These are phyloP conservation scores for Lipomyces spencermartinsiae DNA, from an alignment of 805 yeast species.

Conservation along the genomic window DNA sequence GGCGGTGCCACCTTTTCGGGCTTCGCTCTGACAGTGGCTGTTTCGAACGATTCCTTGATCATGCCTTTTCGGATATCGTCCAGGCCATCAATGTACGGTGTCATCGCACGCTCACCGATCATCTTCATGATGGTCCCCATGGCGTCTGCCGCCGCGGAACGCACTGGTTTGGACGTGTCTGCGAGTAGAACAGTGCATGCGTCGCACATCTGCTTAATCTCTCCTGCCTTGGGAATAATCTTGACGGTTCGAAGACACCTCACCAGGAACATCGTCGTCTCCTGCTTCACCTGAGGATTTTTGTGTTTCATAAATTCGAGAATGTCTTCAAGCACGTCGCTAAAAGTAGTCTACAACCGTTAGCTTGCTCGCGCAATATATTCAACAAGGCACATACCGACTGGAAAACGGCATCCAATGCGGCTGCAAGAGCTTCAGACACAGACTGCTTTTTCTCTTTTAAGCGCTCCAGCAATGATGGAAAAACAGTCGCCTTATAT, in stretches of 20 bases:
- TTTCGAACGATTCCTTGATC: constrained; percentile 63
- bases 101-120: constrained; percentile 74
- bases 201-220: constrained; percentile 63
- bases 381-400: constrained; percentile 35
- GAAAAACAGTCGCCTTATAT: constrained; percentile 60
- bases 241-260: constrained; percentile 64
- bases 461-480: constrained; percentile 75
- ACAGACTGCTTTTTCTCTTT: constrained; percentile 87
- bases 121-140: constrained; percentile 84
- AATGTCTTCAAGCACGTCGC: constrained; percentile 65
- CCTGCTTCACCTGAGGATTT: constrained; percentile 81
- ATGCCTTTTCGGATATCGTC: constrained; percentile 78
- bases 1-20: constrained; percentile 44
- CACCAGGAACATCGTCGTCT: constrained; percentile 67
- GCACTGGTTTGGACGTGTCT: constrained; percentile 84
- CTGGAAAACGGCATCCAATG: constrained; percentile 68
- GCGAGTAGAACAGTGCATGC: constrained; percentile 66
- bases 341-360: constrained; percentile 49
- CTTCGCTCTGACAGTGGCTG: constrained; percentile 61
- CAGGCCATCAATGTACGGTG: constrained; percentile 64
- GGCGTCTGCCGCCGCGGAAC: constrained; percentile 76
- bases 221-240: constrained; percentile 56
- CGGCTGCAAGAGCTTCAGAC: constrained; percentile 68
- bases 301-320: constrained; percentile 70
- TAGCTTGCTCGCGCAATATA: background rate